Conservation (phyloP, 1,139 yeast genomes). For the Chernovozyma aurita region DNA sequence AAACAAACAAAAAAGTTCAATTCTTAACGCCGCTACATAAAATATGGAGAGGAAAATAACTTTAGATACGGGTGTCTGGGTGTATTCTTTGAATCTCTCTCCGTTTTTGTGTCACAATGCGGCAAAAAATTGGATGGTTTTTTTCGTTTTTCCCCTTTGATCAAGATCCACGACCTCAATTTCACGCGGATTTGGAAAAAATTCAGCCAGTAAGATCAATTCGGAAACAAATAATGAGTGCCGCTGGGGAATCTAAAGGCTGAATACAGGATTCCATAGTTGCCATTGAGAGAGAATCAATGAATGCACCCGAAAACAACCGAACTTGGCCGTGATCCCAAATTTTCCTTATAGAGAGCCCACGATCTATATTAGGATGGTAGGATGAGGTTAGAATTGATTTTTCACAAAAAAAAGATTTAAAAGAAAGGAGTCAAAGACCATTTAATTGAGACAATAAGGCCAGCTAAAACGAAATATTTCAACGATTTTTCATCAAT, state of each 20-base stretch:
- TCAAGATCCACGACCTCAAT: background rate
- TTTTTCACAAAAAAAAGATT: too few species aligned
- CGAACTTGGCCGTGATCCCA: constrained; percentile 1
- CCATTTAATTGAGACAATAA: too few species aligned
- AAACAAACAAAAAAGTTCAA: too few species aligned
- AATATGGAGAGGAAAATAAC: too few species aligned
- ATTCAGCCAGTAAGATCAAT: background rate
- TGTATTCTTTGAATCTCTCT: too few species aligned
- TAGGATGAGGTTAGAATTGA: background rate
- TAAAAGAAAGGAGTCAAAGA: too few species aligned
- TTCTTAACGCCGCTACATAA: background rate
- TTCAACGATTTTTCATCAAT: too few species aligned
- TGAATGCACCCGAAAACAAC: constrained; percentile 1
- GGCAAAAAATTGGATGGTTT: background rate
- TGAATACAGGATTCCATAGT: background rate
- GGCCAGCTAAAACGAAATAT: too few species aligned
- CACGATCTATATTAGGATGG: background rate
- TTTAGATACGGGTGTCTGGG: background rate
- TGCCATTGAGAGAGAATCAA: background rate
- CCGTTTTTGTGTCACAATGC: background rate
- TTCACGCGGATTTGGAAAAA: background rate
- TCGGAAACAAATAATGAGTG: background rate
- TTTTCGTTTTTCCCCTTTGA: background rate
- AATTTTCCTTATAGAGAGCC: background rate
- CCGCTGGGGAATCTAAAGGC: background rate